Evolutionary conservation across 2,329 filamentous ascomycete species (phyloP).

Genomic region (Monosporascus sp.): DNA sequence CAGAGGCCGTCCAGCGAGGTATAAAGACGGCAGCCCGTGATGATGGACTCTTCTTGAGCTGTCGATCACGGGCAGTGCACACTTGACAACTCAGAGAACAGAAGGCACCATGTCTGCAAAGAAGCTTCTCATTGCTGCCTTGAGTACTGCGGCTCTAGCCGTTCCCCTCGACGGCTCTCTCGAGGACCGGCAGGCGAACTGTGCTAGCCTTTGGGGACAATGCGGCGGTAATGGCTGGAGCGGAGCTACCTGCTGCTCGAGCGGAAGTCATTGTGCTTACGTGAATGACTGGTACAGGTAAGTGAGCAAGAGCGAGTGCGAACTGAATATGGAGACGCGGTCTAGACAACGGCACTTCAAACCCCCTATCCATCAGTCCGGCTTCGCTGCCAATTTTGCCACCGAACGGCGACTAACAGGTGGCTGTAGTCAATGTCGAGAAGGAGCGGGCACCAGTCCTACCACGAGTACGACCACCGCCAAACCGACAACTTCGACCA

Average conservation of each 20-base stretch:
- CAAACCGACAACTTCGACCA: constrained; percentile 14
- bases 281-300: constrained; percentile 20
- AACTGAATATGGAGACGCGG: background rate
- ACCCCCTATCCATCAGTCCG: too few relatives aligned
- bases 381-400: background rate
- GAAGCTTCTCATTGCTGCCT: constrained; percentile 28
- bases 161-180: constrained; percentile 30
- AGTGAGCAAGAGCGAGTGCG: background rate
- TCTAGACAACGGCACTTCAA: background rate
- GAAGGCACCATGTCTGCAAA: constrained; percentile 21
- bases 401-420: background rate
- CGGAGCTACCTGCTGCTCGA: constrained; percentile 40
- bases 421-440: constrained; percentile 12
- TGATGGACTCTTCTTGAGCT: too few relatives aligned
- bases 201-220: constrained; percentile 29
- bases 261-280: constrained; percentile 31
- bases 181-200: constrained; percentile 35
- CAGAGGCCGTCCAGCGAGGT: too few relatives aligned
- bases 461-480: constrained; percentile 9
- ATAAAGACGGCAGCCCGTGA: too few relatives aligned
- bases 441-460: constrained; percentile 8
- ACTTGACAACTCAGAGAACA: constrained; percentile 3
- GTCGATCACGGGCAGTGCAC: constrained; percentile 5
- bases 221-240: constrained; percentile 41
- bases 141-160: constrained; percentile 33